These are phyloP conservation scores for Saccharomycopsis phalli DNA, from an alignment of 1,139 yeast species.

Conservation along the genomic window DNA sequence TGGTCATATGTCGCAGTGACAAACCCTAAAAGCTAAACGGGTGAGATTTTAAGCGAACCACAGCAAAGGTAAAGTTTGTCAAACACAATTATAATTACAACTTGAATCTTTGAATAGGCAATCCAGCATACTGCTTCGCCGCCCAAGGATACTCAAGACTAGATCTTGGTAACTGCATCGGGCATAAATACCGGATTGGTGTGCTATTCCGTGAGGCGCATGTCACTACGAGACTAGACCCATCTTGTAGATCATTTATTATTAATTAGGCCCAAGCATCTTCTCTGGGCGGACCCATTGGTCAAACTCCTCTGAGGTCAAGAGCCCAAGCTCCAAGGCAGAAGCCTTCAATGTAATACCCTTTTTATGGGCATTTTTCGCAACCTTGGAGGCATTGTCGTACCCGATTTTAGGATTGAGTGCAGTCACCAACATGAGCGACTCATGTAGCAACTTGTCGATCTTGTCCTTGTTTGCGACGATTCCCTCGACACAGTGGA, in stretches of 20 bases:
- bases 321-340: slow-evolving; percentile 68
- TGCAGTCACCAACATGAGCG: slow-evolving; percentile 86
- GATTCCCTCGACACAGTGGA: slow-evolving; percentile 76
- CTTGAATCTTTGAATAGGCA: no score
- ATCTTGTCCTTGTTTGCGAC: slow-evolving; percentile 67
- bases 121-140: no score
- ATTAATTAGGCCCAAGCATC: slow-evolving; percentile 60
- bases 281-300: slow-evolving; percentile 84
- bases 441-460: slow-evolving; percentile 65
- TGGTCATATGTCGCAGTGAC: no score
- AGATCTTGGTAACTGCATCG: no score
- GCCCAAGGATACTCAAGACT: no score
- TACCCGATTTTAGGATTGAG: slow-evolving; percentile 86
- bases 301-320: slow-evolving; percentile 64
- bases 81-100: no score
- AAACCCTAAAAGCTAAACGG: no score
- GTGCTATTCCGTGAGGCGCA: no score
- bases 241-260: not conserved
- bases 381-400: slow-evolving; percentile 78
- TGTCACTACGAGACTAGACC: no score
- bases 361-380: slow-evolving; percentile 85
- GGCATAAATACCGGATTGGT: no score
- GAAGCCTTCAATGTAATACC: slow-evolving; percentile 76
- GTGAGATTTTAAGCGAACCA: no score
- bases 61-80: no score